These are phyloP conservation scores for Diaporthe sp. DNA, from an alignment of 2,329 filamentous ascomycete species.

Conservation along the genomic window DNA sequence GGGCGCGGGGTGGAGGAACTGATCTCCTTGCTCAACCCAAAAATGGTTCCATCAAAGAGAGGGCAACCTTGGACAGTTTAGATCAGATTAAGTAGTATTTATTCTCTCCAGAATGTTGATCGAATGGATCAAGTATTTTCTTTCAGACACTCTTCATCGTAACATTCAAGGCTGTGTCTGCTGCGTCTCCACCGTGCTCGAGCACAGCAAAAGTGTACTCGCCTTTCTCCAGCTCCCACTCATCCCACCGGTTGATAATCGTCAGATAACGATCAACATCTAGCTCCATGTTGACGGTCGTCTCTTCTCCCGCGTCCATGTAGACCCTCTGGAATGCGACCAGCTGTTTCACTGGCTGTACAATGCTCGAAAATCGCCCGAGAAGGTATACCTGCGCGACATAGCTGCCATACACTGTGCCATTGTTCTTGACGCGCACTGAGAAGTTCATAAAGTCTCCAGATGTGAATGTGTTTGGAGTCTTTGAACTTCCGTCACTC, in stretches of 20 bases:
- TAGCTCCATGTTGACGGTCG: slow-evolving; percentile 46
- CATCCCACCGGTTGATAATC: slow-evolving; percentile 52
- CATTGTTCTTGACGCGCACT: slow-evolving; percentile 47
- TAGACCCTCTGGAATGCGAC: slow-evolving; percentile 54
- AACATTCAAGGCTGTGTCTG: slow-evolving; percentile 48
- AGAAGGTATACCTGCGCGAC: slow-evolving; percentile 54
- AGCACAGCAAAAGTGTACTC: slow-evolving; percentile 53
- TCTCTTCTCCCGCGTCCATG: slow-evolving; percentile 46
- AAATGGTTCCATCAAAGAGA: background rate
- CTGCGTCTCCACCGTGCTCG: slow-evolving; percentile 50
- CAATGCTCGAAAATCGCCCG: slow-evolving; percentile 50
- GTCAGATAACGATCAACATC: slow-evolving; percentile 54
- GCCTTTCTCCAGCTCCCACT: slow-evolving; percentile 57
- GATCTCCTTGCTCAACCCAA: background rate
- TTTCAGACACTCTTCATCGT: slow-evolving; percentile 49
- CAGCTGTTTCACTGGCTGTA: slow-evolving; percentile 55
- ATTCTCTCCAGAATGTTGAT: accelerated
- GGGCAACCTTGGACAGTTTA: background rate
- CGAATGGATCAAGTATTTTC: background rate
- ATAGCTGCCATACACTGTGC: slow-evolving; percentile 47
- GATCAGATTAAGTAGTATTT: background rate
- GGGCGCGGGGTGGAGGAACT: background rate
- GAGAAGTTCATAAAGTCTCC: slow-evolving; percentile 49
- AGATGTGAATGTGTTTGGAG: background rate
- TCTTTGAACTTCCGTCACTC: background rate